phyloP scores from a whole-genome alignment of 371 early-diverging fungal genomes.

The Caulochytrium protostelioides region DNA sequence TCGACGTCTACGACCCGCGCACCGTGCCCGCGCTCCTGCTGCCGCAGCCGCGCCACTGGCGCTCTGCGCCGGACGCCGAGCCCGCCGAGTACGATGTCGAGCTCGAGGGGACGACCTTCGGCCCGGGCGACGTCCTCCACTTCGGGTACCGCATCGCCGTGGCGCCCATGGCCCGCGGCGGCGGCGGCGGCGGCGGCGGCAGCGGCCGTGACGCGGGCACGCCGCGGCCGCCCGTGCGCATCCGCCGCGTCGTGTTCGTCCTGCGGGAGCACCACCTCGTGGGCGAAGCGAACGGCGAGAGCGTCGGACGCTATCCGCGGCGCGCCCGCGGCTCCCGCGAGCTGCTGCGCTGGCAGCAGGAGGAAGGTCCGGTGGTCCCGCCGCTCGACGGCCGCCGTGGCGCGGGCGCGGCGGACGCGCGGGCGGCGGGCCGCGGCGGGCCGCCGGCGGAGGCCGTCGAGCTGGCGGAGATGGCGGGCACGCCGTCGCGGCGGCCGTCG shows the following conservation, averaged over 20 bases:
- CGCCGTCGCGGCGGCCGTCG: not conserved
- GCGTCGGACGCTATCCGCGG: no score
- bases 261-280: constrained; percentile 16
- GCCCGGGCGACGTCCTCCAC: constrained; percentile 15
- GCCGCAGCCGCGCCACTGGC: constrained; percentile 19
- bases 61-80: constrained; percentile 13
- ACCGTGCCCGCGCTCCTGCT: constrained; percentile 14
- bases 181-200: no score
- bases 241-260: constrained; percentile 10
- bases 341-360: constrained; percentile 6
- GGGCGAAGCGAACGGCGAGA: constrained; percentile 5
- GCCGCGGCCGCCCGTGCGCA: no score
- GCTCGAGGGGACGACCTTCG: constrained; percentile 12
- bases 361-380: constrained; percentile 2
- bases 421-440: not conserved
- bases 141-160: constrained; percentile 19
- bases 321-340: constrained; percentile 2
- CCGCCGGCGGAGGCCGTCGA: no score
- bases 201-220: no score
- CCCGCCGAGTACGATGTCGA: constrained; percentile 25
- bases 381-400: no score
- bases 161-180: constrained; percentile 13
- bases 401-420: not conserved
- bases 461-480: constrained; percentile 6
- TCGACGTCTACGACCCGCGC: constrained; percentile 17